These are phyloP conservation scores for Podaxis mareebaensis DNA, from an alignment of 768 basidiomycete genomes.

Conservation along the genomic window DNA sequence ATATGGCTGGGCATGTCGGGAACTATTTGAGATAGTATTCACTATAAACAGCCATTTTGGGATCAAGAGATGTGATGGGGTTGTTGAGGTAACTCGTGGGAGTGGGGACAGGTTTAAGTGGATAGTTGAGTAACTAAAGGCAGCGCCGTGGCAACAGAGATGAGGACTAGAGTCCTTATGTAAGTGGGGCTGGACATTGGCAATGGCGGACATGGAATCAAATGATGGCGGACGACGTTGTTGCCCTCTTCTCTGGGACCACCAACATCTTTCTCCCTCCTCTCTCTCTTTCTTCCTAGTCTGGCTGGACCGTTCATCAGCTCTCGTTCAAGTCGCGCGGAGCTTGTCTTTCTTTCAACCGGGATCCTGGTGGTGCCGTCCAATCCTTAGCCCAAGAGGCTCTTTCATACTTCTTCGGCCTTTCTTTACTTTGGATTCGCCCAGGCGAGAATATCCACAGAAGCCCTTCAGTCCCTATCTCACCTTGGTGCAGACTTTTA, in stretches of 20 bases:
- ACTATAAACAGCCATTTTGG: neutral
- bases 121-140: neutral
- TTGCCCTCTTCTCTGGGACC: slow-evolving; percentile 15
- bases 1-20: slow-evolving; percentile 16
- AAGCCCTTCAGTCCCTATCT: neutral
- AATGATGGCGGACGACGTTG: slow-evolving; percentile 7
- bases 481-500: neutral
- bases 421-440: neutral
- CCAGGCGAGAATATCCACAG: neutral
- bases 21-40: neutral
- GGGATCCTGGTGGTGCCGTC: slow-evolving; percentile 8
- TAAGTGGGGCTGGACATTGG: neutral
- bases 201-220: neutral
- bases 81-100: slow-evolving; percentile 11
- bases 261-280: slow-evolving; percentile 17
- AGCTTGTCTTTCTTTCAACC: neutral
- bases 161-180: slow-evolving; percentile 13
- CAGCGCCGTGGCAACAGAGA: slow-evolving; percentile 15
- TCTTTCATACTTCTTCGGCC: neutral
- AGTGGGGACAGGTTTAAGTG: neutral
- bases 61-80: slow-evolving; percentile 5
- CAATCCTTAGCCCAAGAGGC: slow-evolving; percentile 5
- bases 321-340: slow-evolving; percentile 11
- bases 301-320: slow-evolving; percentile 25
- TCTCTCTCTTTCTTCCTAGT: slow-evolving; percentile 21